These are phyloP conservation scores for Haematococcus lacustris DNA, from an alignment of 139 green algal genomes.

Conservation along the genomic window DNA sequence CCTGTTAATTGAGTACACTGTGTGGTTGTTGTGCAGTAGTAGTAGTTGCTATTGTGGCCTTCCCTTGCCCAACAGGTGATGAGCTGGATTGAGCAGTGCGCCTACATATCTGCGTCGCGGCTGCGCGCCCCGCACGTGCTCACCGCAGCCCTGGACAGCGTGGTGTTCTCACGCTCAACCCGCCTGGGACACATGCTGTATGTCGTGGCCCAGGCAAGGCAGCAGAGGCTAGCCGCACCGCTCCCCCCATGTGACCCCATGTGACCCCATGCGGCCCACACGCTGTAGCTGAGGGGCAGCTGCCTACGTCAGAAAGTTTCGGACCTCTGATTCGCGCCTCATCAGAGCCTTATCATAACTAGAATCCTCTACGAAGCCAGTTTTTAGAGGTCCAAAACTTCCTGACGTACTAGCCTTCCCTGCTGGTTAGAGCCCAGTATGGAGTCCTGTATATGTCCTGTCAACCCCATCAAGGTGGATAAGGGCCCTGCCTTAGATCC, in stretches of 20 bases:
- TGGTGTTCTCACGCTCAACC: slow-evolving; percentile 59
- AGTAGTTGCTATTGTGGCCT: slow-evolving; percentile 53
- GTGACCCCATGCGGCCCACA: no score
- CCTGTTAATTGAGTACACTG: no score
- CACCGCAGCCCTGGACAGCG: slow-evolving; percentile 66
- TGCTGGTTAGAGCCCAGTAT: background rate
- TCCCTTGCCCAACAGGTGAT: slow-evolving; percentile 27
- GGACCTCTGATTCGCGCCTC: background rate
- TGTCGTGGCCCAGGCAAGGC: slow-evolving; percentile 58
- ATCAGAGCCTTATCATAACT: background rate
- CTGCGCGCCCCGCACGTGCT: slow-evolving; percentile 57
- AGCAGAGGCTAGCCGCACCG: no score
- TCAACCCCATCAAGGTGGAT: background rate
- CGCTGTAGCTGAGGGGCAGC: no score
- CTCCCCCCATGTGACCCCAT: background rate
- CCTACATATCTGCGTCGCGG: slow-evolving; percentile 66
- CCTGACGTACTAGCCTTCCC: no score
- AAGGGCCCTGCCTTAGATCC: background rate
- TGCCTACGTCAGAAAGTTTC: background rate
- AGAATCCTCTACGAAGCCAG: no score
- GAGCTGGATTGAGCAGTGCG: slow-evolving; percentile 71
- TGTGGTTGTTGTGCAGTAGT: no score
- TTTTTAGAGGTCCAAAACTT: no score
- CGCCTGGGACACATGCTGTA: slow-evolving; percentile 72
- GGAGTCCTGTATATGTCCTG: background rate